phyloP scores from a whole-genome alignment of 805 yeast genomes.

The Yarrowia porcina region DNA sequence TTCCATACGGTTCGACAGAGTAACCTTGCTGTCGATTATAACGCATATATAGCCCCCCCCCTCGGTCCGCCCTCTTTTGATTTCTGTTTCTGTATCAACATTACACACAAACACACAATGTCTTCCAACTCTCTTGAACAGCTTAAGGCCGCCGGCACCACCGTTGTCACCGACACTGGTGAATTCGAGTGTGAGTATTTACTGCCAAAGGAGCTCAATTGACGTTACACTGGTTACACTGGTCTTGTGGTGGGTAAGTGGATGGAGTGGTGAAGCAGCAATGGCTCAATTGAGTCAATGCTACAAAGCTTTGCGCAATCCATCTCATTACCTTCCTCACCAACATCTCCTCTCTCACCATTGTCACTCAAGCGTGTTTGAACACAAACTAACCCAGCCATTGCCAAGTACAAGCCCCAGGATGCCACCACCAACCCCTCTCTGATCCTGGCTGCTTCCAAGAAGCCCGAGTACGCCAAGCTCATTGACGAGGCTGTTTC shows the following conservation, averaged over 20 bases:
- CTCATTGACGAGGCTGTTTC: conserved; percentile 88
- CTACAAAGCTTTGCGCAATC: too few relatives aligned
- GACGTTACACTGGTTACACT: background rate
- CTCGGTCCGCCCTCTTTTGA: background rate
- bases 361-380: too few relatives aligned
- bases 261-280: background rate
- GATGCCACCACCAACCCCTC: conserved; percentile 99
- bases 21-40: conserved; percentile 21
- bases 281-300: background rate
- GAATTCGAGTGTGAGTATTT: conserved; percentile 72
- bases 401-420: conserved; percentile 97
- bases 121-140: conserved; percentile 72
- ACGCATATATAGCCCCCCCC: conserved; percentile 19
- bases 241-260: background rate
- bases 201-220: background rate
- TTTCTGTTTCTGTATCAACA: background rate
- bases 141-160: conserved; percentile 92
- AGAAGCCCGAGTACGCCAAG: conserved; percentile 82
- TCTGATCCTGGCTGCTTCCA: conserved; percentile 90
- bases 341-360: too few relatives aligned
- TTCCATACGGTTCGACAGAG: conserved; percentile 24
- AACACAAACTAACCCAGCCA: conserved; percentile 42
- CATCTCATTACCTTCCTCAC: too few relatives aligned
- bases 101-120: conserved; percentile 3
- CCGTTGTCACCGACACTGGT: conserved; percentile 98